Percentiles rank a stretch among this genome's conserved stretches.
Evolutionary conservation across 495 filamentous ascomycete genomes (phyloP).

Genomic region (Aspergillus sclerotioniger): DNA sequence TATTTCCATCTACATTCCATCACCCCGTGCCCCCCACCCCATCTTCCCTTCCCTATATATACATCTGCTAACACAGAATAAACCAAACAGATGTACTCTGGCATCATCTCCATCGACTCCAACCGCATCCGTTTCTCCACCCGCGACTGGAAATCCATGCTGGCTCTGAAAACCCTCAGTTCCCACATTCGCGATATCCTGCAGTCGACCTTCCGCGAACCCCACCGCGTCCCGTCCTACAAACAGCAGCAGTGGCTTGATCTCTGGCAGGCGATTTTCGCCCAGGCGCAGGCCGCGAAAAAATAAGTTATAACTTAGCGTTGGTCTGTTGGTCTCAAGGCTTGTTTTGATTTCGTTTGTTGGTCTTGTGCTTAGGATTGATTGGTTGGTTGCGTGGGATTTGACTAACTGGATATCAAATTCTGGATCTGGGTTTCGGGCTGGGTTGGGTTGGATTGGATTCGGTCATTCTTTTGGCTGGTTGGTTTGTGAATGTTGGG

Average conservation of each 20-base stretch:
- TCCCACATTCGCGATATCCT: constrained; percentile 66
- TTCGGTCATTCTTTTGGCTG: neutral
- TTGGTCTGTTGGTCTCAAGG: neutral
- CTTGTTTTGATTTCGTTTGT: neutral
- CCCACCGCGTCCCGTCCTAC: constrained; percentile 64
- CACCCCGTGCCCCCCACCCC: neutral
- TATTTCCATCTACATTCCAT: neutral
- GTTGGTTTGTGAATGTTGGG: no score
- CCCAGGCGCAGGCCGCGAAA: constrained; percentile 28
- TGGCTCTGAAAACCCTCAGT: constrained; percentile 77
- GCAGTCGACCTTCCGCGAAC: constrained; percentile 65
- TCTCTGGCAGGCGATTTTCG: constrained; percentile 54
- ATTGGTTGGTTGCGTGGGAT: neutral
- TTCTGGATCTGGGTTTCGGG: neutral
- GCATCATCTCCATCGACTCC: constrained; percentile 79
- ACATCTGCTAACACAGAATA: constrained; percentile 11
- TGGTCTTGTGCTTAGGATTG: neutral
- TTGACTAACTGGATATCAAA: neutral
- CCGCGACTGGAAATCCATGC: constrained; percentile 85
- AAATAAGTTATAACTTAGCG: constrained; percentile 3
- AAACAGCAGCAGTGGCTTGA: constrained; percentile 75
- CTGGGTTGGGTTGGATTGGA: neutral
- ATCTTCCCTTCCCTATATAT: neutral
- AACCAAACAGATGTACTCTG: constrained; percentile 65
- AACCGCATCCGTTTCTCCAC: constrained; percentile 85